phyloP scores from a whole-genome alignment of 345 rosid species.

The Raphanus raphanistrum region DNA sequence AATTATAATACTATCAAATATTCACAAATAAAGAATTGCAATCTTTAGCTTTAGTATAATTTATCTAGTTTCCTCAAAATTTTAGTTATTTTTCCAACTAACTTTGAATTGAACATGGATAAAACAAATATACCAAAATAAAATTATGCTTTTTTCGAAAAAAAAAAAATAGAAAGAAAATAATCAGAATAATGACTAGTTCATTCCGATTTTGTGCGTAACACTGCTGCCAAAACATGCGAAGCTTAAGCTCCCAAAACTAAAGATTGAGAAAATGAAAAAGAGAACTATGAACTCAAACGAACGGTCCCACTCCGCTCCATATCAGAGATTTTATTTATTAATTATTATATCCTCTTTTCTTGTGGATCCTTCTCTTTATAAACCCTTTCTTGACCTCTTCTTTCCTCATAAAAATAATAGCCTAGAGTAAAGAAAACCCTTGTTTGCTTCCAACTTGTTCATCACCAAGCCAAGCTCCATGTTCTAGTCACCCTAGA shows the following conservation, averaged over 20 bases:
- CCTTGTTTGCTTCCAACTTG: constrained; percentile 28
- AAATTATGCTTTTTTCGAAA: too few relatives aligned
- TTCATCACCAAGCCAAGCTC: background rate
- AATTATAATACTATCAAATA: background rate
- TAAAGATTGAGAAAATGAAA: constrained; percentile 30
- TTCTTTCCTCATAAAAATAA: constrained; percentile 21
- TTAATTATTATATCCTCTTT: constrained; percentile 4
- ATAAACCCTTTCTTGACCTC: constrained; percentile 33
- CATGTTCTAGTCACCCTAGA: background rate
- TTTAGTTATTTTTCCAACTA: background rate
- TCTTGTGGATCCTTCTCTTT: constrained; percentile 27
- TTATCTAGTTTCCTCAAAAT: background rate
- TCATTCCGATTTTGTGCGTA: constrained; percentile 24
- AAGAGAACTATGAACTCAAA: constrained; percentile 37
- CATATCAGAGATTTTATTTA: constrained; percentile 13
- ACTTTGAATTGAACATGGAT: background rate
- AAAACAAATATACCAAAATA: background rate
- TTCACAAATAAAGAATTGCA: background rate
- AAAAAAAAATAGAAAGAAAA: background rate
- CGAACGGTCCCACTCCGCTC: constrained; percentile 36
- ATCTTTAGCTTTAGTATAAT: background rate
- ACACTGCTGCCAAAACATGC: constrained; percentile 43
- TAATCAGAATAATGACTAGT: background rate
- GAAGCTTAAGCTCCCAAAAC: constrained; percentile 13
- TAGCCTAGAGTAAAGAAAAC: constrained; percentile 29